These are phyloP conservation scores for Phytophthora foliorum DNA, from an alignment of 352 stramenopile genomes.

Conservation along the genomic window DNA sequence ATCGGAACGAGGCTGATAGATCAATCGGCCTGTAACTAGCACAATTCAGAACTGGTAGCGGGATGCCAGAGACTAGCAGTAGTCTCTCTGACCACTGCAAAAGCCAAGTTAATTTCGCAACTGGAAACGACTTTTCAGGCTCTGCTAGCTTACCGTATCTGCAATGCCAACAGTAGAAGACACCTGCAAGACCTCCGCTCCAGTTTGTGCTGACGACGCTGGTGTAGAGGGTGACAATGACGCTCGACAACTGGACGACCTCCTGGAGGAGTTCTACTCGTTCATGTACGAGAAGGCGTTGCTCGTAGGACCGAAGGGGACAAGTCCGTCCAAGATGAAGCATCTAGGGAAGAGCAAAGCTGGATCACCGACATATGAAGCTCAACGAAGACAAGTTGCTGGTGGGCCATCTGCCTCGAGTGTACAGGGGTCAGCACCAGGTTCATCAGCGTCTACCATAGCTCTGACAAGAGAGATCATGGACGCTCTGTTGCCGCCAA, in stretches of 20 bases:
- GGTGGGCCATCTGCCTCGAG: slow-evolving; percentile 17
- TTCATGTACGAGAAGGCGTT: slow-evolving; percentile 71
- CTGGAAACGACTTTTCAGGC: slow-evolving; percentile 31
- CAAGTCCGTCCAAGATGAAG: slow-evolving; percentile 42
- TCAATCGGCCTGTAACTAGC: not conserved
- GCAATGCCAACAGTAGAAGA: slow-evolving; percentile 8
- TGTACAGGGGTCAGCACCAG: slow-evolving; percentile 16
- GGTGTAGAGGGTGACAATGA: slow-evolving; percentile 20
- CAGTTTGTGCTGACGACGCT: not conserved
- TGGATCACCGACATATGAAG: slow-evolving; percentile 19
- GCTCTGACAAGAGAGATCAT: slow-evolving; percentile 58
- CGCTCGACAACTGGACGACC: slow-evolving; percentile 34
- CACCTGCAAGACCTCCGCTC: not conserved
- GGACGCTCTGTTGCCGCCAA: slow-evolving; percentile 75
- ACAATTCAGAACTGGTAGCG: not conserved
- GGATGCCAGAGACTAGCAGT: no score
- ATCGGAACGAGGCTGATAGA: not conserved
- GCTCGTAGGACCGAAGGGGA: slow-evolving; percentile 41
- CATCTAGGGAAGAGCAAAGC: slow-evolving; percentile 21
- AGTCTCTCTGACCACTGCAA: no score
- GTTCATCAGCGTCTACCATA: slow-evolving; percentile 19
- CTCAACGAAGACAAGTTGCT: slow-evolving; percentile 13
- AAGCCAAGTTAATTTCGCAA: no score
- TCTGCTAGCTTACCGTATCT: no score
- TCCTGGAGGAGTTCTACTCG: slow-evolving; percentile 69